Percentiles rank a stretch among this genome's conserved stretches.
These are phyloP conservation scores for Terfezia claveryi DNA, from an alignment of 495 filamentous ascomycete genomes.

Conservation along the genomic window DNA sequence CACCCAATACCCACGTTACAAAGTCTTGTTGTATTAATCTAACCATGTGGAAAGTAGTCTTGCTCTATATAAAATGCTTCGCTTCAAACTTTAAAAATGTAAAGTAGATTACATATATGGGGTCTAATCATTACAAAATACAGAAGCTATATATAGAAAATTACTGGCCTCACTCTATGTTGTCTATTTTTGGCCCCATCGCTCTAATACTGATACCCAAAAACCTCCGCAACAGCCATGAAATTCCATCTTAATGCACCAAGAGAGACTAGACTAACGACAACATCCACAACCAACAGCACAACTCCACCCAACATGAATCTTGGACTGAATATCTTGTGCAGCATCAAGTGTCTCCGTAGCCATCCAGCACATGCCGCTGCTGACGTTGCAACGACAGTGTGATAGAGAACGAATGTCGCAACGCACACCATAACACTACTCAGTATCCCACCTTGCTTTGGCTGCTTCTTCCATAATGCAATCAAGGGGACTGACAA, in stretches of 20 bases:
- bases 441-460: constrained; percentile 37
- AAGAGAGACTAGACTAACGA: constrained; percentile 44
- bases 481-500: constrained; percentile 57
- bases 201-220: constrained; percentile 34
- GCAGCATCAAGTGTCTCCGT: constrained; percentile 84
- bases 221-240: constrained; percentile 62
- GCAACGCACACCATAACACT: constrained; percentile 44
- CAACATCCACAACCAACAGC: constrained; percentile 53
- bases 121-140: too few species aligned
- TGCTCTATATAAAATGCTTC: too few species aligned
- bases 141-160: too few species aligned
- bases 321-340: constrained; percentile 76
- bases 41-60: too few species aligned
- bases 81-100: too few species aligned
- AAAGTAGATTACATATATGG: too few species aligned
- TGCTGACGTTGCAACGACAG: constrained; percentile 62
- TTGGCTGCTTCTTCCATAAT: constrained; percentile 60
- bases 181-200: too few species aligned
- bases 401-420: constrained; percentile 58
- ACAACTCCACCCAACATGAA: constrained; percentile 67
- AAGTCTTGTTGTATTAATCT: too few species aligned
- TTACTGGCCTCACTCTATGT: too few species aligned
- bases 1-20: too few species aligned
- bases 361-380: constrained; percentile 63
- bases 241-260: constrained; percentile 50